Evolutionary conservation across 305 asterid genomes (phyloP), one percentile per base, ranked within the genome.

Genomic region (Caryopteris hybrid): DNA sequence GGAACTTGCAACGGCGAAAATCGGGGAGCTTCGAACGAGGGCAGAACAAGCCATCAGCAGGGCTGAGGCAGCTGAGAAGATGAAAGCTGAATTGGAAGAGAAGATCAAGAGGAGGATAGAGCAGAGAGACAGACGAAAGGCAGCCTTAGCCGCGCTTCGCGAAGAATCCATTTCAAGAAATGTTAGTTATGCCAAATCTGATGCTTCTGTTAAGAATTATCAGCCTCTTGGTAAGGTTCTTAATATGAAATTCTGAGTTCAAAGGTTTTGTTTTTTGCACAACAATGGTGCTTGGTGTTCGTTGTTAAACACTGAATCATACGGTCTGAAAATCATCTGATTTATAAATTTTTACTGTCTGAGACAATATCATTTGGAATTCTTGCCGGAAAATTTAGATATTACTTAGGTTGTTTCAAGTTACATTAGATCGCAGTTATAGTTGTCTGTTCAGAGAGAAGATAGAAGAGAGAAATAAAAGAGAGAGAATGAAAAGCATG

Each of bases 161-260:
- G 89, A 83, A 66, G 95, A 81, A 69, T 74, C 90, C 0, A 22
- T 67, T 33, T 64, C 86, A 2, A 77, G 70, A 56, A 83, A 83
- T 27, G 67, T 64, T 57, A 36, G 56, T 8, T 29, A 42, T 25
- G 38, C 38, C 13, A 57, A 47, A 8, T 13, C 68, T 29, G 75
- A 46, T 11, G 27, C 4, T 57, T 39, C 51, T 58, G 29, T 56
- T 9, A 85, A 69, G 65, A 74, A 9, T 51, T 78, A 79, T 70
- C 91, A 81, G 72, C 90, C 96, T 67, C 88, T 86, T 48, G 87
- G 95, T n/a, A 81, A 85, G 72, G 84, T 90, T 14, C 96, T 90
- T n/a, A 83, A 82, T 51, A 88, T 90, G 90, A 83, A 80, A 66
- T 83, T 86, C 65, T 88, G 76, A 64, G 10, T n/a, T 33, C 20